Base-by-base conservation (phyloP, 441 rosid species). In the Manihot esculenta region DNA sequence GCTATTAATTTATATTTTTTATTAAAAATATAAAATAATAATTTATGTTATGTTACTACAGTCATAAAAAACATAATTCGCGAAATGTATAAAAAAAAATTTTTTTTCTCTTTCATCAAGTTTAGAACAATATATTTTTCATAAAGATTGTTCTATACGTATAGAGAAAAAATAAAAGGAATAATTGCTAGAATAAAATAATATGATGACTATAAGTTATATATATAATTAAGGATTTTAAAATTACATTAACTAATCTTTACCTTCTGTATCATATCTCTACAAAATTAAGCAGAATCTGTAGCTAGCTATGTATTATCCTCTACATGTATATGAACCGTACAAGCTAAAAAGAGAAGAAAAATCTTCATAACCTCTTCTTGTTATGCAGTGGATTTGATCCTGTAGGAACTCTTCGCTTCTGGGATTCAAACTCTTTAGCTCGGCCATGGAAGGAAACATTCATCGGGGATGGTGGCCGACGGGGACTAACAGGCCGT, bases 321-420 rank as follows among this genome's bases (percentile, higher is more conserved):
- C n/a, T n/a, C n/a, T n/a, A n/a, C n/a, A n/a, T 35, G 41, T 5
- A 35, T 35, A 35, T 6, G 0, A 20, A 53, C n/a, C 18, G 7
- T 1, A 14, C 3, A 23, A 18, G 15, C 10, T 33, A 15, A 58
- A 26, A 0, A 23, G 5, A 55, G 14, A 23, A 7, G 15, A 24
- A 12, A 2, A 59, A n/a, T 35, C 26, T 5, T 41, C 17, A 42
- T 20, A 57, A 50, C 42, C 44, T 15, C 68, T 90, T 78, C 82
- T 76, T 83, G 83, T 89, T 89, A 60, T 89, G 94, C 54, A 89
- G 76, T 8, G 92, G 92, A 62, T 89, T 89, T 54, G 89, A 81
- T 30, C 94, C 92, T 5, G 89, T 81, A 15, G 92, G 94, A 65
- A 87, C 83, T 76, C 66, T 79, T 57, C 92, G 82, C 76, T 78